These are phyloP conservation scores for Arthrobotrys sphaeroides DNA, from an alignment of 2,329 filamentous ascomycete species.

Conservation along the genomic window DNA sequence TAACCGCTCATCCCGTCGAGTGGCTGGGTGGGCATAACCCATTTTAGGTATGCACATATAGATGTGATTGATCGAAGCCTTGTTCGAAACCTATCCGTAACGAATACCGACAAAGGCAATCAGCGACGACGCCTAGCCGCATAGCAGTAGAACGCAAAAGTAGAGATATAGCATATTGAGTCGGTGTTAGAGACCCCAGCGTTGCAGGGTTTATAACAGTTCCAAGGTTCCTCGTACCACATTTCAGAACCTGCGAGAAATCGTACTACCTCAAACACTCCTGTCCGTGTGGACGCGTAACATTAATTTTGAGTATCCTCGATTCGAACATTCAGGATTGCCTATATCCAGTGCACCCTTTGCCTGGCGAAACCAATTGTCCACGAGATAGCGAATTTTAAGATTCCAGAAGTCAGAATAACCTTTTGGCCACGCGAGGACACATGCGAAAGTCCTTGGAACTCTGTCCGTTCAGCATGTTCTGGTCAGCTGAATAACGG, in stretches of 20 bases:
- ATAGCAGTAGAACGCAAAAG: neutral
- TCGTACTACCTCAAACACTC: neutral
- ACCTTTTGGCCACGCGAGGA: conserved; percentile 37
- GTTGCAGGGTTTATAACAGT: neutral
- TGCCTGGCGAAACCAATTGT: too few species aligned
- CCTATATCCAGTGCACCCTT: too few species aligned
- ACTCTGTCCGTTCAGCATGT: neutral
- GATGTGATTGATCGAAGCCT: too few species aligned
- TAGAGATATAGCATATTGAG: neutral
- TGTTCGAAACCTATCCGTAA: too few species aligned
- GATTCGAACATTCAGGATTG: too few species aligned
- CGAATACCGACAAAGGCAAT: too few species aligned
- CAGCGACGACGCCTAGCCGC: neutral
- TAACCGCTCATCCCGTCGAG: too few species aligned
- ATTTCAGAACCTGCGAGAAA: neutral
- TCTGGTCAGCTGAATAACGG: neutral
- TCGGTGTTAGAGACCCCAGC: neutral
- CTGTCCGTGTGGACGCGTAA: neutral
- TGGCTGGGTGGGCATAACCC: too few species aligned
- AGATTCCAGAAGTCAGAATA: conserved; percentile 29
- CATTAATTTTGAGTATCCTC: neutral
- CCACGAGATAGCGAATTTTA: too few species aligned
- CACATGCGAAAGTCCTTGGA: neutral
- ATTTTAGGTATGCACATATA: too few species aligned
- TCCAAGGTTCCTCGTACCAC: neutral